Conservation (phyloP, 2,329 filamentous ascomycete species). For the Dryadomyces quercus-mongolicae region DNA sequence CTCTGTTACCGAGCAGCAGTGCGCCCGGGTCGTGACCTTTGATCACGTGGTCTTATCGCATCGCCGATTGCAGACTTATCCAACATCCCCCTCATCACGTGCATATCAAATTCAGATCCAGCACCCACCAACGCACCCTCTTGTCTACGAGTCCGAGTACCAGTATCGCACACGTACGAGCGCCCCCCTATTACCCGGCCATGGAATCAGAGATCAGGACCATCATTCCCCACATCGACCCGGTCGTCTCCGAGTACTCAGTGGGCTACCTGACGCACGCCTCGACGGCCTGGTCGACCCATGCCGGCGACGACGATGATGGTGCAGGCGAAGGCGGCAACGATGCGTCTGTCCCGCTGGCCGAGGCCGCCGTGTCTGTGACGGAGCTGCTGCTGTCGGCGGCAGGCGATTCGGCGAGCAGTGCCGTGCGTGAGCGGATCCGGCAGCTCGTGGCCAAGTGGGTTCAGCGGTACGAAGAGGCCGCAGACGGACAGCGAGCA, state of each 20-base stretch:
- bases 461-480: conserved; percentile 66
- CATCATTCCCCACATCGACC: conserved; percentile 77
- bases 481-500: conserved; percentile 14
- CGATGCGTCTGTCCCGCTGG: conserved; percentile 50
- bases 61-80: no score
- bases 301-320: conserved; percentile 37
- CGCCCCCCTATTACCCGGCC: no score
- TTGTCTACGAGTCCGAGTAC: no score
- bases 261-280: conserved; percentile 92
- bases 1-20: not conserved
- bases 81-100: not conserved
- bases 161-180: not conserved
- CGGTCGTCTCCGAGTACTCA: conserved; percentile 81
- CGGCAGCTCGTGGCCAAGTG: conserved; percentile 80
- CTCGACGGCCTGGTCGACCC: conserved; percentile 67
- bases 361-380: conserved; percentile 72
- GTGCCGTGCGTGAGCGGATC: conserved; percentile 64
- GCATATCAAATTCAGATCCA: not conserved
- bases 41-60: no score
- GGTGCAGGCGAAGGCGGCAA: conserved; percentile 31
- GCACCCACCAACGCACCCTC: not conserved
- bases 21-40: no score
- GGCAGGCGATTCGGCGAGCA: conserved; percentile 62
- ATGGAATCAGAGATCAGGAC: conserved; percentile 87
- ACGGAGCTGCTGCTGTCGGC: conserved; percentile 87